Conservation (phyloP, 257 asterid genomes). For the Lavandula angustifolia region DNA sequence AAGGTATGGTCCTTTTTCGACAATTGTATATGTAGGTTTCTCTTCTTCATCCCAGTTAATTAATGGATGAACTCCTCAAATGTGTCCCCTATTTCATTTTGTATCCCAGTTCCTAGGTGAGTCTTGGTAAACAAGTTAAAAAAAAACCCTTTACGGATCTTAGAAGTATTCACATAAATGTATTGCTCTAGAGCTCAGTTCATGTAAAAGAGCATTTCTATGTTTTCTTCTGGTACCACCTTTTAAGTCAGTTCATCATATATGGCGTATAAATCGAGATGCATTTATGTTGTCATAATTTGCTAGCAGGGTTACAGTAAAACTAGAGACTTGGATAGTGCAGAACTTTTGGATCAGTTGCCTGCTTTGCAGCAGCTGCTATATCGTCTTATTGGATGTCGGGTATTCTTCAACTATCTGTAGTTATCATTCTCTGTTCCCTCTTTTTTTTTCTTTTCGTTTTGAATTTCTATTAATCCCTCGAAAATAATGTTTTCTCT, state of each 20-base stretch:
- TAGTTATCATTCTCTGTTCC: slow-evolving; percentile 23
- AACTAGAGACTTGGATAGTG: slow-evolving; percentile 87
- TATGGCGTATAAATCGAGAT: slow-evolving; percentile 4
- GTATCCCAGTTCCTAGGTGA: too few relatives aligned
- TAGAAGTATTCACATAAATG: background rate
- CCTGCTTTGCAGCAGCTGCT: slow-evolving; percentile 94
- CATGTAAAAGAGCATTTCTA: background rate
- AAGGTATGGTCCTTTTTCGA: slow-evolving; percentile 53
- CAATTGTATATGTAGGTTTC: background rate
- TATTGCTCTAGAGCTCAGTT: slow-evolving; percentile 2
- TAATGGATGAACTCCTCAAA: background rate
- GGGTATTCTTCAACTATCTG: slow-evolving; percentile 53
- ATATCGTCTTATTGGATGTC: slow-evolving; percentile 91
- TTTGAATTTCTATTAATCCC: slow-evolving; percentile 12
- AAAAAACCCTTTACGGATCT: background rate
- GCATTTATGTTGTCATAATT: slow-evolving; percentile 31
- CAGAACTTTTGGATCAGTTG: slow-evolving; percentile 84
- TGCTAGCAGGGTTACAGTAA: slow-evolving; percentile 75
- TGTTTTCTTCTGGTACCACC: background rate
- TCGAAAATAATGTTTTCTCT: slow-evolving; percentile 14
- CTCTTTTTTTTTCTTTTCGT: background rate
- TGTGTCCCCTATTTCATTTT: background rate
- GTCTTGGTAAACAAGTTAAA: too few relatives aligned
- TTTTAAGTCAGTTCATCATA: slow-evolving; percentile 21
- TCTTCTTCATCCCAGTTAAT: background rate